A percentile compares a stretch with the other conserved stretches of the same genome.
Conservation (phyloP, 371 early-diverging fungal genomes). For the Enterospora canceri region DNA sequence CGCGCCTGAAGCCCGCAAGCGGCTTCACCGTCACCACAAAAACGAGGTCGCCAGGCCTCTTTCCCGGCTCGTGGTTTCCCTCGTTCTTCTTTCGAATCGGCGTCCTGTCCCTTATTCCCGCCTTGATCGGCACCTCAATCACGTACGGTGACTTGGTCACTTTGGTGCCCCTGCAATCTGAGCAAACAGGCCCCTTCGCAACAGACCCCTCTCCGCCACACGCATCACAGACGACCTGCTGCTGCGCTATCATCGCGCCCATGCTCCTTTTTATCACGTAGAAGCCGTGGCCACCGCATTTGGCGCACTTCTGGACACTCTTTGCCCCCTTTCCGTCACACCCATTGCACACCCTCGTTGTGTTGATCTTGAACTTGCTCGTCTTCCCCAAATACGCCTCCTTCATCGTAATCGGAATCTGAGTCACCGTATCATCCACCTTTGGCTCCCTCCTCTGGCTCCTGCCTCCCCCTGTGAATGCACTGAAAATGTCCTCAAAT, state of each 20-base stretch:
- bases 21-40: constrained; percentile 34
- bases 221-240: constrained; percentile 36
- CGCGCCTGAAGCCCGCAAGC: constrained; percentile 31
- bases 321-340: constrained; percentile 52
- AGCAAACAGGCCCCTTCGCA: constrained; percentile 43
- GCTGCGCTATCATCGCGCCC: constrained; percentile 31
- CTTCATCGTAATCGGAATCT: constrained; percentile 35
- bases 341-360: constrained; percentile 37
- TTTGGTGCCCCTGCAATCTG: constrained; percentile 43
- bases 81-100: constrained; percentile 24
- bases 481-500: constrained; percentile 49
- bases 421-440: constrained; percentile 33
- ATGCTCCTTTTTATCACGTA: constrained; percentile 19
- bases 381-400: constrained; percentile 44
- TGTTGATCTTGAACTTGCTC: constrained; percentile 37
- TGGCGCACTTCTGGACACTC: constrained; percentile 34
- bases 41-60: constrained; percentile 46
- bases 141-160: constrained; percentile 14
- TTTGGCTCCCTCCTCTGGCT: constrained; percentile 21
- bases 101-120: constrained; percentile 39
- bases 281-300: constrained; percentile 50
- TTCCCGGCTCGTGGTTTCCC: constrained; percentile 44
- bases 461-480: constrained; percentile 26
- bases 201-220: constrained; percentile 41
- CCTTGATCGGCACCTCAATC: constrained; percentile 40